Evolutionary conservation across 768 basidiomycete species (phyloP).

Genomic region (Lactarius akahatsu): DNA sequence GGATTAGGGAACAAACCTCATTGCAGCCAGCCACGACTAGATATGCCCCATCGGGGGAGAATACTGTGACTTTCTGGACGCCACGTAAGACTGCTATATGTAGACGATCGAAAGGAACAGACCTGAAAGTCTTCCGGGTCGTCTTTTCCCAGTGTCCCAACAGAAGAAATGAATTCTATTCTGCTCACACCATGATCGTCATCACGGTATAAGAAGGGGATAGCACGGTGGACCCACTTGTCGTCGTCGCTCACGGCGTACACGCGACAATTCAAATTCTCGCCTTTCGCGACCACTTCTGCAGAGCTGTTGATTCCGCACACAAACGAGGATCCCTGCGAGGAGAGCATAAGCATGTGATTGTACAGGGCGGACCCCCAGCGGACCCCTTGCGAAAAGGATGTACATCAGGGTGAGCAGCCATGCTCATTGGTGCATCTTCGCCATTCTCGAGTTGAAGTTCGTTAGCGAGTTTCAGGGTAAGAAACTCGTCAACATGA

Average conservation of each 20-base stretch:
- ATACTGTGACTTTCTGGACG: constrained; percentile 80
- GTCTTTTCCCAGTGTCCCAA: constrained; percentile 61
- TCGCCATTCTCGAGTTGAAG: constrained; percentile 75
- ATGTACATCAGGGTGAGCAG: constrained; percentile 58
- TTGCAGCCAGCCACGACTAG: constrained; percentile 73
- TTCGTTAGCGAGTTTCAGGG: constrained; percentile 60
- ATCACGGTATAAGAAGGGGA: neutral
- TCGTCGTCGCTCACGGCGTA: constrained; percentile 53
- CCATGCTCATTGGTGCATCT: constrained; percentile 98
- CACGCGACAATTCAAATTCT: constrained; percentile 84
- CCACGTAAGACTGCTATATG: constrained; percentile 23
- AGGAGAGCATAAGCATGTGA: constrained; percentile 32
- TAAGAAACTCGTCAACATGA: constrained; percentile 51
- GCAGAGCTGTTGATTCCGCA: constrained; percentile 86
- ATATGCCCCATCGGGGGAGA: constrained; percentile 67
- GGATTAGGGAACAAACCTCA: constrained; percentile 49
- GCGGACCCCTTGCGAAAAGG: constrained; percentile 8
- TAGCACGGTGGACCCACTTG: constrained; percentile 46
- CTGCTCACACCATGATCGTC: constrained; percentile 38
- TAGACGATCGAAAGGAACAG: constrained; percentile 18
- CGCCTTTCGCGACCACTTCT: constrained; percentile 57
- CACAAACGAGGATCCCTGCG: constrained; percentile 49
- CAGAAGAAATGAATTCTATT: constrained; percentile 49
- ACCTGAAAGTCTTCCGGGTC: constrained; percentile 86
- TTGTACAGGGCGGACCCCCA: constrained; percentile 13